Percentiles rank a stretch among this genome's conserved stretches.
Evolutionary conservation across 1,139 yeast genomes (phyloP).

Genomic region (Hansenula sp.): DNA sequence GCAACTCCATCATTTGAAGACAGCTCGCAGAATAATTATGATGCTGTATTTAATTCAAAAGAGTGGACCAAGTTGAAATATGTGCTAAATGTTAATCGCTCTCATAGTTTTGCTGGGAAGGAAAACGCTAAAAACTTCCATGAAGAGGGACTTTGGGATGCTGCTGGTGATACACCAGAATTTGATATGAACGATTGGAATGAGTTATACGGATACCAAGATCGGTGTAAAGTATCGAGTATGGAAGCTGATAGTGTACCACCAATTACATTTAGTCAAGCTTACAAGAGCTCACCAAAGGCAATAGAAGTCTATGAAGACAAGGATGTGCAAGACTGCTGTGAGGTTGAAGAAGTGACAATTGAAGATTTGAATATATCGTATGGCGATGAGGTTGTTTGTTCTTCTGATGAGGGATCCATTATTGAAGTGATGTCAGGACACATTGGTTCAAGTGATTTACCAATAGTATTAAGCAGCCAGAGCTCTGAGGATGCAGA

Average conservation of each 20-base stretch:
- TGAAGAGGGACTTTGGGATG: neutral
- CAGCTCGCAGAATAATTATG: neutral
- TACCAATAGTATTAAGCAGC: neutral
- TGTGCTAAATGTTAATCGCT: neutral
- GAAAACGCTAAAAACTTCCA: neutral
- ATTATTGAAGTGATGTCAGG: neutral
- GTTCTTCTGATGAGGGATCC: constrained; percentile 1
- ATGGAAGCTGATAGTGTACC: neutral
- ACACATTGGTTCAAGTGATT: neutral
- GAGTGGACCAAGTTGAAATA: constrained; percentile 7
- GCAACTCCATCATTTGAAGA: neutral
- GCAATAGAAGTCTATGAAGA: neutral
- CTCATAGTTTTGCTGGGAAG: neutral
- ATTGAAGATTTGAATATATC: neutral
- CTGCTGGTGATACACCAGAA: neutral
- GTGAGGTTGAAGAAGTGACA: neutral
- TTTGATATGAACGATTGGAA: constrained; percentile 2
- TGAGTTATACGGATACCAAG: neutral
- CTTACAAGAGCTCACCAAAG: neutral
- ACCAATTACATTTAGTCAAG: constrained; percentile 7
- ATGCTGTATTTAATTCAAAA: constrained; percentile 1
- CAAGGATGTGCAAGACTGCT: neutral
- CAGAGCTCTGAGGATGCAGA: neutral
- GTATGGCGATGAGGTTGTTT: neutral
- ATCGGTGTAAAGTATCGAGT: neutral